Percentiles rank a stretch among this genome's conserved stretches.
phyloP scores from a whole-genome alignment of 768 basidiomycete species.

The Suillus spraguei region DNA sequence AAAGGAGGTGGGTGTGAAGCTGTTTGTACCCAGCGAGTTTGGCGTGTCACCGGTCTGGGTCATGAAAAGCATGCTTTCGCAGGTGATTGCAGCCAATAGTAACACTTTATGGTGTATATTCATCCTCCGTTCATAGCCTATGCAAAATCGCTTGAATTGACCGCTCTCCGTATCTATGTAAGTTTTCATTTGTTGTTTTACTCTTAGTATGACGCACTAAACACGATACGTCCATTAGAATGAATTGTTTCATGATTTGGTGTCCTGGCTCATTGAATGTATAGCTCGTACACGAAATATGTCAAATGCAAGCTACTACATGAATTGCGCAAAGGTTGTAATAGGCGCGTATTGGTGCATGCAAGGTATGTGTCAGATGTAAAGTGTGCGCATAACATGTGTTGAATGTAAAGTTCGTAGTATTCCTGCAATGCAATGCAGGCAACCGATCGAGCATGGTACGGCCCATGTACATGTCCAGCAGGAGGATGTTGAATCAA shows the following conservation, averaged over 20 bases:
- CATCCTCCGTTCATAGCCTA: constrained; percentile 14
- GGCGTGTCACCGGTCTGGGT: constrained; percentile 13
- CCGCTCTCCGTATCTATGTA: constrained; percentile 11
- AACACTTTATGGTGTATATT: background rate
- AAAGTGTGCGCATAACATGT: no score
- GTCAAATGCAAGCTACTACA: no score
- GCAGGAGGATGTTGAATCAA: no score
- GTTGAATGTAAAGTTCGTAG: no score
- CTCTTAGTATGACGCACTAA: background rate
- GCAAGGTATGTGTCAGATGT: no score
- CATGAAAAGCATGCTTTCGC: constrained; percentile 8
- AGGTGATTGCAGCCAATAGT: background rate
- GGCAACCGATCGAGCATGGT: no score
- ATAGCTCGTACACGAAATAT: no score
- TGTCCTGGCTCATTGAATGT: constrained; percentile 22
- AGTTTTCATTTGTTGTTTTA: constrained; percentile 20
- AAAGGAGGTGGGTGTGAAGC: constrained; percentile 29
- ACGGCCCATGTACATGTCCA: no score
- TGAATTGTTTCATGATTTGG: constrained; percentile 22
- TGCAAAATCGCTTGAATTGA: constrained; percentile 23
- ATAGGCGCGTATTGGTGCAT: no score
- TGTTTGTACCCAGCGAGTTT: constrained; percentile 35
- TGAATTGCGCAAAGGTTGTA: no score
- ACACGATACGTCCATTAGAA: constrained; percentile 17
- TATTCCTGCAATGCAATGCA: no score